Base-by-base conservation (phyloP, 2,329 filamentous ascomycete species). In the Colletotrichum siamense region DNA sequence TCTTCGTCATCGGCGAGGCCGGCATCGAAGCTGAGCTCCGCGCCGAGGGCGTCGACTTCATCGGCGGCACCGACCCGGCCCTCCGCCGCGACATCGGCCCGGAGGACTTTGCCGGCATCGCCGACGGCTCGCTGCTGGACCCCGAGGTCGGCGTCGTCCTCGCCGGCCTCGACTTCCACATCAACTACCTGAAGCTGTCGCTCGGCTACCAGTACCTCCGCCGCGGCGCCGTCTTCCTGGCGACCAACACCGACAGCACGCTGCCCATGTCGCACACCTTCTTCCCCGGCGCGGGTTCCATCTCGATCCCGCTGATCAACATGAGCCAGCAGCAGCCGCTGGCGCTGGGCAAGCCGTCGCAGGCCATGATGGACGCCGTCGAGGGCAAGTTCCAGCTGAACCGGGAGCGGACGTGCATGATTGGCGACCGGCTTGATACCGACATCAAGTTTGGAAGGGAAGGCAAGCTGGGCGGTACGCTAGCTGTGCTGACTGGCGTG, bases 351-450 rank as follows among this genome's bases (percentile, higher is more conserved):
- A 99, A 99, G 87, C 97, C 97, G 5, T 98, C 95, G 83, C 96
- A 98, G 87, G 96, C 96, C 6, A 99, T 99, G 97, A 98, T 99
- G 96, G 96, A 99, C 84, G 96, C 97, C 5, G 94, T 99, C 73
- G 96, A 99, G 88, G 96, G 96, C 75, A 98, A 98, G 85, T 98
- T 99, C 85, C 90, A 94, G 79, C 94, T 99, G 70, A 93, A 99
- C 84, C 91, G 96, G 49, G 91, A 90, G 76, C 92, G 92, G 80
- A 95, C 97, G 1, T 99, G 97, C 86, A 99, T 99, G 97, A 91
- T 99, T 59, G 97, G 97, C 8, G 97, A 99, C 84, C 91, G 97
- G 34, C 88, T 98, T 78, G 95, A 99, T 84, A 99, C 97, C 0
- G 97, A 99, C 85, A 99, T 99, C 83, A 93, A 95, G 83, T 99